phyloP scores from a whole-genome alignment of 2,329 filamentous ascomycete genomes.

The Pestalotiopsis sp. region DNA sequence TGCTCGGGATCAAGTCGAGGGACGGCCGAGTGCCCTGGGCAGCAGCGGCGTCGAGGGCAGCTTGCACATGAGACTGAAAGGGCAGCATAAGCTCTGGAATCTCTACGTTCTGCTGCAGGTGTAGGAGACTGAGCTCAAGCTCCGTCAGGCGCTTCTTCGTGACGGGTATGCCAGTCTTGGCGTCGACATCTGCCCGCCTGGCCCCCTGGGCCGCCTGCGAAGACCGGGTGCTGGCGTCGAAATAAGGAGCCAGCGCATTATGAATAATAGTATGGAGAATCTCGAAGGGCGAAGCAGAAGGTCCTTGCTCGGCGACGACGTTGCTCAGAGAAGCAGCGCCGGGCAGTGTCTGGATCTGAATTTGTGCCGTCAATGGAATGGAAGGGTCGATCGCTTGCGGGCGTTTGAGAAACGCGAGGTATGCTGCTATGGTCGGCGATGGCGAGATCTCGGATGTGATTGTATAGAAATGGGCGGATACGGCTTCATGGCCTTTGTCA shows the following conservation, averaged over 20 bases:
- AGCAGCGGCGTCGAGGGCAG: slow-evolving; percentile 78
- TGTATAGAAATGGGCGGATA: slow-evolving; percentile 71
- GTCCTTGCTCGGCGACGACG: slow-evolving; percentile 69
- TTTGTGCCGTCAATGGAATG: slow-evolving; percentile 81
- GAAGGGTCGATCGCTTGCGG: slow-evolving; percentile 84
- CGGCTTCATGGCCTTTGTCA: slow-evolving; percentile 37
- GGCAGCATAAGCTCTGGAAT: slow-evolving; percentile 90
- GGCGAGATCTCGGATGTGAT: slow-evolving; percentile 82
- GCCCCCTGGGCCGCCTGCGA: slow-evolving; percentile 68
- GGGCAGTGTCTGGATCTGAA: slow-evolving; percentile 91
- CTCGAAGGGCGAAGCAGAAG: slow-evolving; percentile 83
- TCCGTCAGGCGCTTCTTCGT: slow-evolving; percentile 97
- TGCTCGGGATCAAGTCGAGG: slow-evolving; percentile 75
- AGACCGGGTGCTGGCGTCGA: slow-evolving; percentile 91
- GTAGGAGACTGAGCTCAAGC: slow-evolving; percentile 84
- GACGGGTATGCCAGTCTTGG: slow-evolving; percentile 93
- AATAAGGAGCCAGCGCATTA: slow-evolving; percentile 90
- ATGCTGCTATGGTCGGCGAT: slow-evolving; percentile 78
- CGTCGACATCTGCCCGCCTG: slow-evolving; percentile 82
- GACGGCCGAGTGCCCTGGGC: slow-evolving; percentile 69
- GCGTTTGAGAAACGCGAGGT: slow-evolving; percentile 87
- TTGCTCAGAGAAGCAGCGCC: slow-evolving; percentile 74
- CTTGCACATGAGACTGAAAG: slow-evolving; percentile 87
- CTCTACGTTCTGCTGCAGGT: slow-evolving; percentile 96
- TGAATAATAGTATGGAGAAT: slow-evolving; percentile 91